Evolutionary conservation across 768 basidiomycete species (phyloP).

Genomic region (Candolleomyces aberdarensis): DNA sequence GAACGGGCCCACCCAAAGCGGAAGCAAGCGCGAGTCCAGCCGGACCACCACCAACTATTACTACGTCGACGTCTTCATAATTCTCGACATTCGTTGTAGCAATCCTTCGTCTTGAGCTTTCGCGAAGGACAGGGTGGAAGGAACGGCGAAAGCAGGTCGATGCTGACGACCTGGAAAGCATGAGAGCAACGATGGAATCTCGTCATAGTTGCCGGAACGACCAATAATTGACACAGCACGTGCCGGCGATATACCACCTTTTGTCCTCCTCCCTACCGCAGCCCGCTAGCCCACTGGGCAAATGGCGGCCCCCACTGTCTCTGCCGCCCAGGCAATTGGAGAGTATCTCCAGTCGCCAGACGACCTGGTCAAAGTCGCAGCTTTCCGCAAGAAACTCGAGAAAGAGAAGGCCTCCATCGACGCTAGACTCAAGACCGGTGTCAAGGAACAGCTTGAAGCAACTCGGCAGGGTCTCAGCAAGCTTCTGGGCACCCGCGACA

Average conservation of each 20-base stretch:
- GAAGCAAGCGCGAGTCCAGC: constrained; percentile 87
- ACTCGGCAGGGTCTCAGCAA: constrained; percentile 86
- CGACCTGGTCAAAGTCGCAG: constrained; percentile 83
- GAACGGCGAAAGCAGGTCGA: not conserved
- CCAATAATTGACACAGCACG: not conserved
- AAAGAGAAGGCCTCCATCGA: constrained; percentile 97
- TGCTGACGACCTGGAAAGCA: constrained; percentile 2
- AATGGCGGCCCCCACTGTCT: constrained; percentile 57
- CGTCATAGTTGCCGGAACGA: not conserved
- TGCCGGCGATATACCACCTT: not conserved
- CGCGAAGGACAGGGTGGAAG: not conserved
- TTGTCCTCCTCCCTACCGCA: constrained; percentile 1
- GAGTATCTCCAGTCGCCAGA: constrained; percentile 93
- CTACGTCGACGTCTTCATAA: constrained; percentile 72
- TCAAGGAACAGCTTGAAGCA: constrained; percentile 89
- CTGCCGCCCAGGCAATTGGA: constrained; percentile 81
- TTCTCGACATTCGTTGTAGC: not conserved
- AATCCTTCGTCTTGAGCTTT: not conserved
- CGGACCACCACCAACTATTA: constrained; percentile 94
- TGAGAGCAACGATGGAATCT: not conserved
- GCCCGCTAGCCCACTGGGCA: constrained; percentile 1
- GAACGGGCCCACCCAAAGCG: constrained; percentile 63
- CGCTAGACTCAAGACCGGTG: constrained; percentile 83
- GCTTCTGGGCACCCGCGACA: constrained; percentile 69
- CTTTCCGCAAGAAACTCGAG: constrained; percentile 90